Base-by-base conservation (phyloP, 2,329 filamentous ascomycete genomes). In the Colletotrichum musicola region DNA sequence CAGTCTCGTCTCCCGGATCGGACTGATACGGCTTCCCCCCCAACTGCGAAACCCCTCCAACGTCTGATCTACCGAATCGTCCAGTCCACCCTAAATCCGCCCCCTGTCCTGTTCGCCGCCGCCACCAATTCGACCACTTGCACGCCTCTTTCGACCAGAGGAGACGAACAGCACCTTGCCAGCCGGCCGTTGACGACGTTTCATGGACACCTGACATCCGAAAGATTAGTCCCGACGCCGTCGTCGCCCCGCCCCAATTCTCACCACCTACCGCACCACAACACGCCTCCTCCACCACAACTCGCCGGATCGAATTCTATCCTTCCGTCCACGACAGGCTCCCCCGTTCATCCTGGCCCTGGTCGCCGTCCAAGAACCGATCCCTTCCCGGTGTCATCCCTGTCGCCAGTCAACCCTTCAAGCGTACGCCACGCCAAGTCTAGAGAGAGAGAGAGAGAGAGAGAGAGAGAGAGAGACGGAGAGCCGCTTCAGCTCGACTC, bases 21-120 rank as follows among this genome's bases (percentile, higher is more conserved):
- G 58, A 66, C 70, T 71, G 70, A 71, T 64, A 71, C 70, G 60
- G 54, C 44, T 58, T 53, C 54, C 47, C 40, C 46, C 64, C 42
- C 70, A 74, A 74, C 74, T 76, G 73, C 83, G 81, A 86, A 85
- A 85, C 82, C 73, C 67, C 76, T 81, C 79, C 76, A 79, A 79
- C 80, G 82, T 84, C 81, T 84, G 80, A 81, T 82, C 80, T 77
- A 74, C 75, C 47, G 50, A 59, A 40, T 60, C 63, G 56, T 47
- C 65, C 44, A 64, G 64, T 60, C 64, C 64, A 69, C 42, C 56
- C 30, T 42, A 56, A 56, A 46, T 22, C 44, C 22, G 30, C 59
- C 60, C 47, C 54, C 51, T 47, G 59, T 49, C 58, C 67, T 35
- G 47, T 66, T 71, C 71, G 71, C 69, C 71, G 73, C 68, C 71